Evolutionary conservation across 2,329 filamentous ascomycete species (phyloP).

Genomic region (Aspergillus udagawae): DNA sequence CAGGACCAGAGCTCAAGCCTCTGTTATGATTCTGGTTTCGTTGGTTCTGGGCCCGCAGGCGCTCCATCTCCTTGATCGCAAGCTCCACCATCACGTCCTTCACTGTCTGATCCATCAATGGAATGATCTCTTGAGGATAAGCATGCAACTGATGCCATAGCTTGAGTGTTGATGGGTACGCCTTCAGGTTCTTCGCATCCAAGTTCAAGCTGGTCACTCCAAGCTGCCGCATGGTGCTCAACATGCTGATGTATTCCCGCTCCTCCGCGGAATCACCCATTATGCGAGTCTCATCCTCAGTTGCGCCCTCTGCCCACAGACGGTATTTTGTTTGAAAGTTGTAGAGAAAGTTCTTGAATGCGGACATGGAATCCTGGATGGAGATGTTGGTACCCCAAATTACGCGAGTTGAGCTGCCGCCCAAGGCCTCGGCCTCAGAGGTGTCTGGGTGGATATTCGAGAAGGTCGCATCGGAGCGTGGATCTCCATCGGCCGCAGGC

Average conservation of each 20-base stretch:
- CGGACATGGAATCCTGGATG: constrained; percentile 78
- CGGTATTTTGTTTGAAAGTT: constrained; percentile 94
- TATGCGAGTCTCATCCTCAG: constrained; percentile 67
- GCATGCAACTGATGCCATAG: constrained; percentile 92
- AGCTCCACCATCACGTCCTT: constrained; percentile 92
- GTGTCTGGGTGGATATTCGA: constrained; percentile 74
- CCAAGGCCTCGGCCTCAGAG: constrained; percentile 84
- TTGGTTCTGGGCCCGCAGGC: constrained; percentile 55
- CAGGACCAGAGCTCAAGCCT: constrained; percentile 67
- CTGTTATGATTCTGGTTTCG: constrained; percentile 48
- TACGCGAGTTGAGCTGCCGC: constrained; percentile 73
- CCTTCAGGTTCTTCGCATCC: constrained; percentile 82
- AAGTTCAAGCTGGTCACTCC: constrained; percentile 82
- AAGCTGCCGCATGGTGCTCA: constrained; percentile 87
- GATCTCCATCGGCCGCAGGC: constrained; percentile 48
- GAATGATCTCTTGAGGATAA: constrained; percentile 94
- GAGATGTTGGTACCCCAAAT: constrained; percentile 99
- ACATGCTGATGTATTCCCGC: constrained; percentile 77
- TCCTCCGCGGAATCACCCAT: constrained; percentile 67
- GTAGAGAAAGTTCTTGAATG: constrained; percentile 86
- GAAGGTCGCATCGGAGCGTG: constrained; percentile 59
- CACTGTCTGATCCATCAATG: constrained; percentile 90
- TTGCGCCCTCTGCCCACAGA: constrained; percentile 81
- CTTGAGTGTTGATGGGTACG: constrained; percentile 88
- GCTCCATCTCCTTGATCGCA: constrained; percentile 72